phyloP scores from a whole-genome alignment of 495 filamentous ascomycete genomes.

The Penicillium atrosanguineum region DNA sequence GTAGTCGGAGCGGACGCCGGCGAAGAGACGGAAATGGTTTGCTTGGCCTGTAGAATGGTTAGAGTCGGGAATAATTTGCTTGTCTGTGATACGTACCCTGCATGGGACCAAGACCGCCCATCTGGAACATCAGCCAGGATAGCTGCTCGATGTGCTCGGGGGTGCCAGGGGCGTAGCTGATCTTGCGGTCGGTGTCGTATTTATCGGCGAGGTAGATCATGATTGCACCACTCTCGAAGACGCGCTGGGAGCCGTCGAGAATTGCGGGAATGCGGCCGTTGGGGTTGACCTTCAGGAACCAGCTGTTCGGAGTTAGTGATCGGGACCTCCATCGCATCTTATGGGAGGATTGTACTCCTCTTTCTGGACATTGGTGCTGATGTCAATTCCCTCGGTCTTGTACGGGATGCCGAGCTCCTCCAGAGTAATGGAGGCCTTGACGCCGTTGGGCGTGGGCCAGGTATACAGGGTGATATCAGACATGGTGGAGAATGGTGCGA shows the following conservation, averaged over 20 bases:
- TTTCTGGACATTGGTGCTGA: constrained; percentile 69
- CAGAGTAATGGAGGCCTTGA: constrained; percentile 74
- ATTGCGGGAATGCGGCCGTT: constrained; percentile 88
- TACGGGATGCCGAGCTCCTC: constrained; percentile 76
- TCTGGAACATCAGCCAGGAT: constrained; percentile 47
- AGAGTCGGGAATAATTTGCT: background rate
- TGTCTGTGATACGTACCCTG: constrained; percentile 23
- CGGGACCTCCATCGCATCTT: constrained; percentile 4
- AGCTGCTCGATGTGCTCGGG: constrained; percentile 44
- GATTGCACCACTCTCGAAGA: constrained; percentile 49
- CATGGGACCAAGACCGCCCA: constrained; percentile 41
- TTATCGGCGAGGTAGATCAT: constrained; percentile 47
- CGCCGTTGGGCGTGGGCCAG: constrained; percentile 38
- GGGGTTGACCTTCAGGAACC: constrained; percentile 85
- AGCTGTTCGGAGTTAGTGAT: constrained; percentile 26
- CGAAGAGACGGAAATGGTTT: constrained; percentile 42
- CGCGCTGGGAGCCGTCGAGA: constrained; percentile 33
- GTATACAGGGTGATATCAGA: constrained; percentile 38
- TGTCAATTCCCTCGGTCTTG: constrained; percentile 57
- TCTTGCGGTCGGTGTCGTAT: constrained; percentile 44
- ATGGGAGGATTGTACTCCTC: constrained; percentile 43
- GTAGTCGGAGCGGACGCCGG: constrained; percentile 36
- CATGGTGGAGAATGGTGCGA: constrained; percentile 20
- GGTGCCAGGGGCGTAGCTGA: constrained; percentile 42
- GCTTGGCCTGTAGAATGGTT: constrained; percentile 32